Evolutionary conservation across 495 filamentous ascomycete genomes (phyloP).

Genomic region (Aspergillus hancockii): DNA sequence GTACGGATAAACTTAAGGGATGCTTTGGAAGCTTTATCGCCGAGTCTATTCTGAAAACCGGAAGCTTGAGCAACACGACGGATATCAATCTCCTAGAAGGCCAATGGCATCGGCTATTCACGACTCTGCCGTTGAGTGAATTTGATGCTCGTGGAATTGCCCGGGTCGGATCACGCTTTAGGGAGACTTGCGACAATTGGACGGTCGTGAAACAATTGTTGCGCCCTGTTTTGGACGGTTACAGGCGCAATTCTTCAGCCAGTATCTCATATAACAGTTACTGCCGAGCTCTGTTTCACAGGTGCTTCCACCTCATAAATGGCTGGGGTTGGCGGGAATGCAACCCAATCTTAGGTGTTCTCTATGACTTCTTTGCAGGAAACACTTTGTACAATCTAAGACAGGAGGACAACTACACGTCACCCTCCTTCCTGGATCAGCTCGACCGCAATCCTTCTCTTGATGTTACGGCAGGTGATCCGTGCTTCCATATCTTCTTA

Average conservation of each 20-base stretch:
- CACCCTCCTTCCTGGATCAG: slow-evolving; percentile 75
- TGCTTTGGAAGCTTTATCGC: slow-evolving; percentile 56
- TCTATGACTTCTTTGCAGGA: slow-evolving; percentile 90
- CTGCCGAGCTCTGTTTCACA: slow-evolving; percentile 66
- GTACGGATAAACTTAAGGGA: slow-evolving; percentile 31
- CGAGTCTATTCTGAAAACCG: slow-evolving; percentile 17
- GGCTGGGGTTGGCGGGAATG: slow-evolving; percentile 86
- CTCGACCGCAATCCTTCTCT: slow-evolving; percentile 65
- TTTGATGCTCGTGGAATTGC: slow-evolving; percentile 69
- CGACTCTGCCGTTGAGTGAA: slow-evolving; percentile 72
- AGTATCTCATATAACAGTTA: slow-evolving; percentile 77
- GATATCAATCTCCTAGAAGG: slow-evolving; percentile 64
- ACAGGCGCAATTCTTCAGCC: slow-evolving; percentile 52
- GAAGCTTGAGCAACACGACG: slow-evolving; percentile 19
- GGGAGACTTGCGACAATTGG: slow-evolving; percentile 68
- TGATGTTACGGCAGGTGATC: slow-evolving; percentile 64
- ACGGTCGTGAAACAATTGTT: slow-evolving; percentile 63
- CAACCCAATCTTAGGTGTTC: slow-evolving; percentile 70
- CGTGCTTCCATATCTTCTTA: slow-evolving; percentile 90
- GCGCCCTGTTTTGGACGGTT: slow-evolving; percentile 64
- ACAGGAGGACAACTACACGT: slow-evolving; percentile 74
- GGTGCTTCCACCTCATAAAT: slow-evolving; percentile 77
- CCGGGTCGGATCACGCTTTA: slow-evolving; percentile 56
- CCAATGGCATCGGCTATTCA: slow-evolving; percentile 74
- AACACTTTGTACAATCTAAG: slow-evolving; percentile 71